Evolutionary conservation across 228 moss, liverwort and hornwort genomes (phyloP), one percentile per base, ranked within the genome.

Genomic region (Sphagnum magellanicum): DNA sequence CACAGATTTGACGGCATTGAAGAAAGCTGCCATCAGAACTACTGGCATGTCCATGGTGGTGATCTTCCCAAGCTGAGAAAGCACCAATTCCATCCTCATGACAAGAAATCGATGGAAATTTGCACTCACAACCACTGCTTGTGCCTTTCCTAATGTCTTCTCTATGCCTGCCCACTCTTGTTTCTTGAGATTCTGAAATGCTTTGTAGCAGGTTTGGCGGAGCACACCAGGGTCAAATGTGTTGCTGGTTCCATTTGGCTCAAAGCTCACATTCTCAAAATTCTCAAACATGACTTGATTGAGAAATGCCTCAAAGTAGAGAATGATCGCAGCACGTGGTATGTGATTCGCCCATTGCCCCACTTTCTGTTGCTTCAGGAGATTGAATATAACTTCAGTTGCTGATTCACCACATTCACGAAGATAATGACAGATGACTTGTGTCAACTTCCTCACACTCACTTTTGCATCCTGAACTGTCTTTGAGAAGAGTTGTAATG

Each of bases 261-360:
- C 83, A 63, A 79, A 83, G 72, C 67, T 74, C 8, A 83, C 75
- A 10, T 83, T 83, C 51, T 83, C 83, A 65, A 83, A 83, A 72
- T 72, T 75, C 67, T 83, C 83, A 61, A 79, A 83, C 77, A 83
- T 70, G 51, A 83, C 77, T 63, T 83, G 79, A 70, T 79, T 83
- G 51, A 83, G 79, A 52, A 83, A 83, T 4, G 79, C 76, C 55
- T 79, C 83, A 52, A 83, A 83, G 77, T 79, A 83, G 58, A 83
- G 73, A 61, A 75, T 77, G 51, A 79, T 77, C n/a, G 77, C 75
- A 65, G 72, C 79, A 6, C 77, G 79, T 1, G 79, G 75, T 79
- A 83, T 79, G 53, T 74, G 79, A 46, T 51, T 67, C 10, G 79
- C 64, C 58, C 60, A 47, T 12, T 76, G 72, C 5, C 74, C 79